Conservation (phyloP, 148 eudicot species). For the Drosera capensis region DNA sequence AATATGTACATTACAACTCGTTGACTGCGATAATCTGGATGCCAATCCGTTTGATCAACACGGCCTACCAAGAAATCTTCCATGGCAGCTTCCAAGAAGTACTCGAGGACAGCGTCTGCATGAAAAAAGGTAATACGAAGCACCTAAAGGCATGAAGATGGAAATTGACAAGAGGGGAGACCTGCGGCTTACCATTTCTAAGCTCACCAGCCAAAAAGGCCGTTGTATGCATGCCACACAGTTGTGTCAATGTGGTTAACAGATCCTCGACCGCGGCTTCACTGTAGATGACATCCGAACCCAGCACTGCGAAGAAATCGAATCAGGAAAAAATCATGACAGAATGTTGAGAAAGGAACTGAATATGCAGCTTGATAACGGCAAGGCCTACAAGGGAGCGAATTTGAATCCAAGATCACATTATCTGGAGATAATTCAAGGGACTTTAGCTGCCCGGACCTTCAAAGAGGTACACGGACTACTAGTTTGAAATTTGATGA, state of each 20-base stretch:
- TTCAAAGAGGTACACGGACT: too few species aligned
- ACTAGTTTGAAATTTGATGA: too few species aligned
- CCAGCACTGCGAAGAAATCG: slow-evolving; percentile 36
- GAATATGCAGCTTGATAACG: too few species aligned
- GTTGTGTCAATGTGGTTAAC: slow-evolving; percentile 36
- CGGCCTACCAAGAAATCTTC: slow-evolving; percentile 57
- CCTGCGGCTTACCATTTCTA: slow-evolving; percentile 54
- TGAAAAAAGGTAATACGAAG: neutral
- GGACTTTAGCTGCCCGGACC: too few species aligned
- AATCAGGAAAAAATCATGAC: too few species aligned
- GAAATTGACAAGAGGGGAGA: neutral
- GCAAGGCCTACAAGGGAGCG: too few species aligned
- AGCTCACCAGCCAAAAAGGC: slow-evolving; percentile 78
- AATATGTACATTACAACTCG: slow-evolving; percentile 65
- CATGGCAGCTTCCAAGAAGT: slow-evolving; percentile 65
- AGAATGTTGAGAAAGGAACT: too few species aligned
- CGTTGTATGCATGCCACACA: slow-evolving; percentile 58
- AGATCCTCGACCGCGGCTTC: slow-evolving; percentile 74
- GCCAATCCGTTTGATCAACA: slow-evolving; percentile 54
- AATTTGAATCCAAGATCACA: too few species aligned
- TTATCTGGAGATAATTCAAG: too few species aligned
- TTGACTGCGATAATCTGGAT: slow-evolving; percentile 73
- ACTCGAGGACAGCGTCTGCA: slow-evolving; percentile 67
- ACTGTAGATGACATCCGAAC: slow-evolving; percentile 84
- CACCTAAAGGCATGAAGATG: neutral